phyloP scores from a whole-genome alignment of 225 moss, liverwort and hornwort species.

The Sphagnum contortum region DNA sequence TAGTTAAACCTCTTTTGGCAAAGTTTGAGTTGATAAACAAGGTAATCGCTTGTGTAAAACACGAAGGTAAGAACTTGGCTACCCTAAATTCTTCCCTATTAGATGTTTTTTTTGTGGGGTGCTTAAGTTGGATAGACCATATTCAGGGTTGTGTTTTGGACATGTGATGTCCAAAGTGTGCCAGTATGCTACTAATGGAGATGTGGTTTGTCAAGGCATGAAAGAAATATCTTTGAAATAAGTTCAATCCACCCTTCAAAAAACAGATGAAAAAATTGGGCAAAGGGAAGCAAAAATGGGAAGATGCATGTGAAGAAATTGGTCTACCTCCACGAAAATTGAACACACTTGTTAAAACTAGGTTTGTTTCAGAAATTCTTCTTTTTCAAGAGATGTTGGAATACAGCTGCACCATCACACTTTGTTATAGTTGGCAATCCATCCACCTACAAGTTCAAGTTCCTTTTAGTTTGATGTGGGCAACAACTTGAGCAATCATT shows the following conservation, averaged over 20 bases:
- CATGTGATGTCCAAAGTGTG: neutral
- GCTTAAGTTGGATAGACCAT: too few relatives aligned
- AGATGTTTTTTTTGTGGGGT: neutral
- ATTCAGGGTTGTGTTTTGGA: neutral
- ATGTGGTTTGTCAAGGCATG: neutral
- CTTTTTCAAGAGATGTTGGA: too few relatives aligned
- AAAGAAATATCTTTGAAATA: neutral
- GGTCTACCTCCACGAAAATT: neutral
- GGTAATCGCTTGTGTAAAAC: neutral
- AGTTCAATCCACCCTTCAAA: neutral
- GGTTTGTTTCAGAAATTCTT: neutral
- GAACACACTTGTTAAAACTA: neutral
- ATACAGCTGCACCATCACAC: too few relatives aligned
- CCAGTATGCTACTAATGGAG: neutral
- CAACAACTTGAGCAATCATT: neutral
- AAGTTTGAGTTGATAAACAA: neutral
- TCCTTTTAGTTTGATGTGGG: neutral
- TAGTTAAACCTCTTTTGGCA: neutral
- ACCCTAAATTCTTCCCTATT: neutral
- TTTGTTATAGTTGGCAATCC: too few relatives aligned
- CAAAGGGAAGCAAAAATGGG: neutral
- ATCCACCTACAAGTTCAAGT: neutral
- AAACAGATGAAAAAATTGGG: neutral
- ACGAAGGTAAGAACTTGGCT: neutral
- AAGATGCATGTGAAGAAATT: neutral